These are phyloP conservation scores for Conringia planisiliqua DNA, from an alignment of 345 rosid genomes.

Conservation along the genomic window DNA sequence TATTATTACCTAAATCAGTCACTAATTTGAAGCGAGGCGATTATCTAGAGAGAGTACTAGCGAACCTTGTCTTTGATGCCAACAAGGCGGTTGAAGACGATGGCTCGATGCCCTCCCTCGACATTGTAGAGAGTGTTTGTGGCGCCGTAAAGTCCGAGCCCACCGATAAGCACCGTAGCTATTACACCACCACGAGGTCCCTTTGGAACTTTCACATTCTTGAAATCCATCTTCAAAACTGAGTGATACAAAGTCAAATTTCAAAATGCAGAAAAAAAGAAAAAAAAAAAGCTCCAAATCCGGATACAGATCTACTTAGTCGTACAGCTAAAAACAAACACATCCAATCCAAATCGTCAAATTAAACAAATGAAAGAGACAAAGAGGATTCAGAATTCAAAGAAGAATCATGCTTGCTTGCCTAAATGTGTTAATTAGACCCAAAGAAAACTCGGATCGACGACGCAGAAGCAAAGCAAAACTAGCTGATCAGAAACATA, in stretches of 20 bases:
- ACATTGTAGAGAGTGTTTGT: constrained; percentile 24
- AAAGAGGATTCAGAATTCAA: neutral
- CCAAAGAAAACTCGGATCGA: neutral
- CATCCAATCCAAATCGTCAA: neutral
- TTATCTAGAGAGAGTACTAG: no score
- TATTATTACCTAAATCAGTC: neutral
- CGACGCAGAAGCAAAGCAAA: neutral
- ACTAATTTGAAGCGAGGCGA: neutral
- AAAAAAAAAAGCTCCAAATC: neutral
- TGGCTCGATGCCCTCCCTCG: constrained; percentile 30
- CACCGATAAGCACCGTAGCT: constrained; percentile 55
- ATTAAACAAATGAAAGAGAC: neutral
- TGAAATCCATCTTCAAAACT: constrained; percentile 31
- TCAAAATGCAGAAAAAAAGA: neutral
- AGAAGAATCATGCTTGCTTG: neutral
- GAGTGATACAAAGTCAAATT: neutral
- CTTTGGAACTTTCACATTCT: constrained; percentile 69
- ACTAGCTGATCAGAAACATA: neutral
- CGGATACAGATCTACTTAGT: neutral
- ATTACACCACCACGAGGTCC: constrained; percentile 64
- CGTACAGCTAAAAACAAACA: neutral
- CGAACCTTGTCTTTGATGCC: constrained; percentile 30
- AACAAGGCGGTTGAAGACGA: constrained; percentile 18
- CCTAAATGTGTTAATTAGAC: neutral
- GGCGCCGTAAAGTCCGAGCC: constrained; percentile 60